phyloP scores from a whole-genome alignment of 495 filamentous ascomycete genomes.

The Neurospora hispaniola region DNA sequence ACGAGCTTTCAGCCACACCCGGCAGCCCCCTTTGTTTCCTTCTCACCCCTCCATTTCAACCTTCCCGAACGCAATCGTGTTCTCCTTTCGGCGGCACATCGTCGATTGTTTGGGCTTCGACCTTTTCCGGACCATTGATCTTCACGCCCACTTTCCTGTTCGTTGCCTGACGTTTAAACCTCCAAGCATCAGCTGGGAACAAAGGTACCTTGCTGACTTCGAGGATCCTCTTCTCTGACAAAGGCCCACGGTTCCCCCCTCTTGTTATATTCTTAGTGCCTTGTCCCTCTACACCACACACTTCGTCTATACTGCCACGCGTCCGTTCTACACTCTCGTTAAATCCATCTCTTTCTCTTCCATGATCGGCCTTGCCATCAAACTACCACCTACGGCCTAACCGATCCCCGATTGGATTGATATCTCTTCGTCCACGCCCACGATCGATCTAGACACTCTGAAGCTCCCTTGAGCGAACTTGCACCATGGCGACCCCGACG shows the following conservation, averaged over 20 bases:
- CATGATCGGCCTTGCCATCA: constrained; percentile 13
- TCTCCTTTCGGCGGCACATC: not conserved
- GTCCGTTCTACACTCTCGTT: constrained; percentile 19
- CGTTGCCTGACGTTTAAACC: not conserved
- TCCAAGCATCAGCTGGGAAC: constrained; percentile 7
- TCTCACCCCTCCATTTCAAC: not conserved
- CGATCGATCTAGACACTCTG: not conserved
- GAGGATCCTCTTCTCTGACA: constrained; percentile 9
- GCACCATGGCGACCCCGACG: constrained; percentile 31
- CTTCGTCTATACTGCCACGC: constrained; percentile 3
- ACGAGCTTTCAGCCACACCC: not conserved
- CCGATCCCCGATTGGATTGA: constrained; percentile 3
- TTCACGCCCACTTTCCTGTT: not conserved
- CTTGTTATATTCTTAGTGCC: constrained; percentile 7
- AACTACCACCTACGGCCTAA: constrained; percentile 2
- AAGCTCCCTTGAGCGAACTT: not conserved
- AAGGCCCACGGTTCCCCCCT: not conserved
- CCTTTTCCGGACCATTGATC: not conserved
- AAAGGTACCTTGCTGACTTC: constrained; percentile 4
- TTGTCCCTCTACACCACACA: constrained; percentile 7
- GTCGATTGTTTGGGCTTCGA: not conserved
- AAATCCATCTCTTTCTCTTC: constrained; percentile 10
- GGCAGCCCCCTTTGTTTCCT: not conserved
- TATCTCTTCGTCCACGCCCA: constrained; percentile 1
- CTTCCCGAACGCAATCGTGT: not conserved